These are phyloP conservation scores for Penicillium psychrofluorescens DNA, from an alignment of 495 filamentous ascomycete species.

Conservation along the genomic window DNA sequence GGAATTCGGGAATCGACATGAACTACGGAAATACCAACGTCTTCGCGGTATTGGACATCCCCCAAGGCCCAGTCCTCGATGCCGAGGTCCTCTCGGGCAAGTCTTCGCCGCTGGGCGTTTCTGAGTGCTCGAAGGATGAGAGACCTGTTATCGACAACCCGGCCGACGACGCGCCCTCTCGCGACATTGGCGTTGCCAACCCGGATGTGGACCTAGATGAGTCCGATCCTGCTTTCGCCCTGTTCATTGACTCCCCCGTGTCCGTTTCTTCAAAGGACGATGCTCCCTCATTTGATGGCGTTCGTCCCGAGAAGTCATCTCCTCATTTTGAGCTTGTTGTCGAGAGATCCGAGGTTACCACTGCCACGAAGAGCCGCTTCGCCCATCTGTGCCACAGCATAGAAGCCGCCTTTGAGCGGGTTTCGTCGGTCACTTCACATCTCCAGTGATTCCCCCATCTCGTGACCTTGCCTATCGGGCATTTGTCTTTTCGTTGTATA, in stretches of 20 bases:
- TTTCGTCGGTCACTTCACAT: slow-evolving; percentile 39
- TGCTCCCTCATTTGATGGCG: slow-evolving; percentile 38
- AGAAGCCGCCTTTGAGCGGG: slow-evolving; percentile 42
- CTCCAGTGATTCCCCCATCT: slow-evolving; percentile 34
- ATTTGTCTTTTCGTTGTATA: slow-evolving; percentile 15
- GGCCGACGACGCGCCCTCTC: slow-evolving; percentile 23
- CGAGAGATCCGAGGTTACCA: slow-evolving; percentile 27
- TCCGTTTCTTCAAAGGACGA: slow-evolving; percentile 15
- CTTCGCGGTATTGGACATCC: slow-evolving; percentile 71
- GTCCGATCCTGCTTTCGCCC: slow-evolving; percentile 51
- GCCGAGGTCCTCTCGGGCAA: slow-evolving; percentile 60
- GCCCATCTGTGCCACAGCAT: slow-evolving; percentile 41
- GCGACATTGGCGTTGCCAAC: slow-evolving; percentile 25
- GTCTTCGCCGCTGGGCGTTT: slow-evolving; percentile 34
- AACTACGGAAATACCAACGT: slow-evolving; percentile 65
- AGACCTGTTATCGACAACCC: slow-evolving; percentile 39
- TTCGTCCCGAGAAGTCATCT: slow-evolving; percentile 51
- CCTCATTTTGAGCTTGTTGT: slow-evolving; percentile 53
- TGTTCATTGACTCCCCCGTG: slow-evolving; percentile 45
- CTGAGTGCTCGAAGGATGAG: slow-evolving; percentile 44
- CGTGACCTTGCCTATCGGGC: slow-evolving; percentile 17
- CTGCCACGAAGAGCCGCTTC: slow-evolving; percentile 31
- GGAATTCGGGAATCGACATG: slow-evolving; percentile 47
- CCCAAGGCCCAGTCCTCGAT: slow-evolving; percentile 61
- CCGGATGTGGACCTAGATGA: slow-evolving; percentile 50